A percentile compares a stretch with the other conserved stretches of the same genome.
Conservation (phyloP, 768 basidiomycete species). For the Scleroderma bovista region DNA sequence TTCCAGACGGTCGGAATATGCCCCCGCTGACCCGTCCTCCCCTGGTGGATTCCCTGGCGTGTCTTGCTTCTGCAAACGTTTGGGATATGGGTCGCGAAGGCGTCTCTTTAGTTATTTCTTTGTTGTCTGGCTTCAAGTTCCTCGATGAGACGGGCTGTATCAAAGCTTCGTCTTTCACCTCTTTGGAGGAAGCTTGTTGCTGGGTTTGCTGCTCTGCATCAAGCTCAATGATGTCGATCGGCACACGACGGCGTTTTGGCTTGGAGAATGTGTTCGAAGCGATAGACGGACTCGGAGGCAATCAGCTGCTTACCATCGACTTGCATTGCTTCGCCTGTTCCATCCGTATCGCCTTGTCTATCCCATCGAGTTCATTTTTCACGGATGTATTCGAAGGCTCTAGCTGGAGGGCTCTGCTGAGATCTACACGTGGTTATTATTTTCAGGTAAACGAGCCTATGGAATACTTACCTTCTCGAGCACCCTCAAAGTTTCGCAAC, state of each 20-base stretch:
- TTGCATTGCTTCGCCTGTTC: constrained; percentile 30
- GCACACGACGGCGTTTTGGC: constrained; percentile 52
- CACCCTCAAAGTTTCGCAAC: constrained; percentile 50
- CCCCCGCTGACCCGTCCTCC: constrained; percentile 57
- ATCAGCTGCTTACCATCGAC: constrained; percentile 12
- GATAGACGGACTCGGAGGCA: not conserved
- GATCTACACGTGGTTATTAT: constrained; percentile 39
- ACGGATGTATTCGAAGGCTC: constrained; percentile 64
- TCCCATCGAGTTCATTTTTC: constrained; percentile 54
- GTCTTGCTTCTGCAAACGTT: constrained; percentile 57
- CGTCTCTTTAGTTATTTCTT: constrained; percentile 1
- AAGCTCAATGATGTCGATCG: constrained; percentile 54
- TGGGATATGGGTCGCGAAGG: constrained; percentile 11
- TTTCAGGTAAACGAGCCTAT: constrained; percentile 1
- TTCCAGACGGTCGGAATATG: constrained; percentile 63
- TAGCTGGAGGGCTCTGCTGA: constrained; percentile 48
- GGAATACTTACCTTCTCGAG: constrained; percentile 45
- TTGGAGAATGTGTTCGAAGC: not conserved
- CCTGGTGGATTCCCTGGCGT: constrained; percentile 43
- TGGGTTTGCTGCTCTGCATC: constrained; percentile 4
- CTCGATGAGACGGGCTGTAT: constrained; percentile 40
- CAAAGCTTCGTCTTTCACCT: constrained; percentile 16
- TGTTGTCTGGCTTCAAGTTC: constrained; percentile 15
- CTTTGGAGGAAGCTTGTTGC: not conserved
- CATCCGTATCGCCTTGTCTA: constrained; percentile 35